phyloP scores from a whole-genome alignment of 1,284 basidiomycete genomes.

The Leccinum cinnamomeum region DNA sequence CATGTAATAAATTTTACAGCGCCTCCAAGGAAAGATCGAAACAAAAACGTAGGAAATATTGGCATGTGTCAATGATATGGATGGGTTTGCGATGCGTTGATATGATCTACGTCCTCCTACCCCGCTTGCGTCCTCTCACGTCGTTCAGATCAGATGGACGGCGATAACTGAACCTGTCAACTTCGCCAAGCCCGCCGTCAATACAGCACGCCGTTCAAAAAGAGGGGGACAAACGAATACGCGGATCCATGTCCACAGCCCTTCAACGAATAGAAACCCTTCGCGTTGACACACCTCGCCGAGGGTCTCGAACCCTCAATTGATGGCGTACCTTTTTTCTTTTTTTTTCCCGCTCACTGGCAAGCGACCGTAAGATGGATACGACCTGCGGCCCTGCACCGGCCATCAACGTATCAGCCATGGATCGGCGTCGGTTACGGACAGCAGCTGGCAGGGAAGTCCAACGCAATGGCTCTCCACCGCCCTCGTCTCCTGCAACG shows the following conservation, averaged over 20 bases:
- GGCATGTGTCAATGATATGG: background rate
- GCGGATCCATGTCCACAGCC: background rate
- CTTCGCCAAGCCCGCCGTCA: slow-evolving; percentile 1
- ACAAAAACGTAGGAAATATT: background rate
- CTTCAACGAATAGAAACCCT: background rate
- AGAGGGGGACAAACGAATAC: background rate
- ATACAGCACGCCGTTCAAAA: background rate
- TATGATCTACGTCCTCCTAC: background rate
- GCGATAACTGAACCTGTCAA: slow-evolving; percentile 2
- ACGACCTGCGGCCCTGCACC: background rate
- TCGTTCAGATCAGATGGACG: background rate
- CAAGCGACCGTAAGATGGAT: background rate
- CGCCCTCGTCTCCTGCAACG: background rate
- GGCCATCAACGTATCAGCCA: background rate
- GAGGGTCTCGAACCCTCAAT: background rate
- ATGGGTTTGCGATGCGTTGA: background rate
- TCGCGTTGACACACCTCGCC: background rate
- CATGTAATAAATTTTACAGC: background rate
- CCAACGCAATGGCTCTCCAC: background rate
- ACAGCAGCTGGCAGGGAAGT: background rate
- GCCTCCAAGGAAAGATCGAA: background rate
- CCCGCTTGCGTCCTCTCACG: slow-evolving; percentile 7
- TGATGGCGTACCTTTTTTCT: background rate
- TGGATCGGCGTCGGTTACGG: background rate
- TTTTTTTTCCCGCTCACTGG: background rate